These are phyloP conservation scores for Alisma plantagoaquatica DNA, from an alignment of 106 monocot species.

Conservation along the genomic window DNA sequence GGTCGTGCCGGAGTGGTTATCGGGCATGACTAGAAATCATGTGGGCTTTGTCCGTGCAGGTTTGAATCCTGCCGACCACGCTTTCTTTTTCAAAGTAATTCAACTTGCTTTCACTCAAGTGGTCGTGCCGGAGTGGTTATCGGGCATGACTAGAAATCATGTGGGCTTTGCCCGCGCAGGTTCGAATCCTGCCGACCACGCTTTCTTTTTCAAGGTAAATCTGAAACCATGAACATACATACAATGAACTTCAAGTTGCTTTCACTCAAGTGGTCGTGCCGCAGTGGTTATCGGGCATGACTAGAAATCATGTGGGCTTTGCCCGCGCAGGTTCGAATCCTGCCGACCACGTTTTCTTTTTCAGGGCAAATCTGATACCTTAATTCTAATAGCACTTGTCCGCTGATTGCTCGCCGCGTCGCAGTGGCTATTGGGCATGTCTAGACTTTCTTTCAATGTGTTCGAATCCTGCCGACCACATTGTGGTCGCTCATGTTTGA, in stretches of 20 bases:
- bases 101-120: too few relatives aligned
- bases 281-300: constrained; percentile 99
- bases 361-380: too few relatives aligned
- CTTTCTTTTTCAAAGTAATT: too few relatives aligned
- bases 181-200: constrained; percentile 51
- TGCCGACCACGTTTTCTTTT: constrained; percentile 66
- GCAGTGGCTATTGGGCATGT: constrained; percentile 99
- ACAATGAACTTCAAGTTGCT: too few relatives aligned
- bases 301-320: constrained; percentile 99
- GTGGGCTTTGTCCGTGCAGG: constrained; percentile 98
- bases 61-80: constrained; percentile 94
- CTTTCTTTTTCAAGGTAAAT: too few relatives aligned
- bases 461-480: constrained; percentile 92
- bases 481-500: too few relatives aligned
- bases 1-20: constrained; percentile 99
- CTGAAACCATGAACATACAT: too few relatives aligned
- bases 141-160: constrained; percentile 99
- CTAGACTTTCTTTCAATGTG: constrained; percentile 94
- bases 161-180: constrained; percentile 98
- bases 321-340: constrained; percentile 98
- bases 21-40: constrained; percentile 99
- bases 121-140: constrained; percentile 99
- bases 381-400: too few relatives aligned
- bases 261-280: constrained; percentile 90
- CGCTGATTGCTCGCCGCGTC: too few relatives aligned